Base-by-base conservation (phyloP, 306 rosid species). In the Dalbergia oliveri region DNA sequence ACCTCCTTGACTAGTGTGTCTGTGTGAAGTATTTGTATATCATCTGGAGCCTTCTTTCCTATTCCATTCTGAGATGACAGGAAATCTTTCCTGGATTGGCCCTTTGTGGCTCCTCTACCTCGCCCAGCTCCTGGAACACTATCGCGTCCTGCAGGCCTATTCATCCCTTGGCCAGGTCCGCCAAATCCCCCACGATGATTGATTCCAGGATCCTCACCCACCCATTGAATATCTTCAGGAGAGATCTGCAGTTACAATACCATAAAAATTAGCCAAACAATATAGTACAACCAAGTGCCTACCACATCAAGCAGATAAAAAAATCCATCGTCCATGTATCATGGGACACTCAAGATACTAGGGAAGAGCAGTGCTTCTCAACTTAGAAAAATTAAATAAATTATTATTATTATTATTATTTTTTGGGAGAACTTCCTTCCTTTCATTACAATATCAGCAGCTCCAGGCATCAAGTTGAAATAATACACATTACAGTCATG, bases 181-280 rank as follows among this genome's bases (percentile, higher is more conserved):
- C 88, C 84, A 71, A 84, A 87, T 83, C 85, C 91, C 51, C 90
- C 88, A 47, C 88, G 86, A 82, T 54, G 91, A 58, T 91, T 85
- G 79, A 90, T 88, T 75, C 94, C 97, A 72, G 94, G 97, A 88
- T 92, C 97, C 70, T 88, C 97, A 9, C 90, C 94, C 5, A 92
- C 97, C 98, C 98, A 92, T 73, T 91, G 97, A 77, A 94, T 88
- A 88, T 94, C 98, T 81, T 81, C 94, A 0, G 92, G 89, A 69
- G 97, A 90, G 76, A 92, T 94, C 97, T 94, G 88, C 86, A 58
- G 66, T 64, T n/a, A 82, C 64, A 84, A 66, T 61, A 60, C 37
- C 54, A 50, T 50, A 71, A 66, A 80, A 56, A 79, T 85, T 56
- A 74, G 73, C 61, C 64, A 79, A 64, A 51, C 64, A 63, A 44